Evolutionary conservation across 2,329 filamentous ascomycete species (phyloP).

Genomic region (Fonsecaea nubica): DNA sequence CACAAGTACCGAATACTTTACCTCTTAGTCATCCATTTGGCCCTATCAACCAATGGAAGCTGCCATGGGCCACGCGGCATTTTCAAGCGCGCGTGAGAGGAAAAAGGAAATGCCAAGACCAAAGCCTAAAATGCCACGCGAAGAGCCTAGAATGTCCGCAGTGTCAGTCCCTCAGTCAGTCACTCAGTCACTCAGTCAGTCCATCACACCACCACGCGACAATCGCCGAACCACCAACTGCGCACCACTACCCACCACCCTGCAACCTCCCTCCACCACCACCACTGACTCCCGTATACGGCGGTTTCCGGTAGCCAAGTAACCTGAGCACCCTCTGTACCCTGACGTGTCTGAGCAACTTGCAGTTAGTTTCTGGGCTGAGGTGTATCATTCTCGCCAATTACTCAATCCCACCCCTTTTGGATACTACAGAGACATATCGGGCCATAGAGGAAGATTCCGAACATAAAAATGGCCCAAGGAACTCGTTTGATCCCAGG

Average conservation of each 20-base stretch:
- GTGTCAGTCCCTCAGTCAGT: too few relatives aligned
- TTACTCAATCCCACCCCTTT: background rate
- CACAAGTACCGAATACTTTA: too few relatives aligned
- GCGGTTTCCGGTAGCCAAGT: constrained; percentile 13
- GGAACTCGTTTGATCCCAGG: background rate
- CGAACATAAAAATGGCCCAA: constrained; percentile 7
- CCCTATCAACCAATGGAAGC: too few relatives aligned
- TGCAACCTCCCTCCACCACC: background rate
- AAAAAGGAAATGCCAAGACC: background rate
- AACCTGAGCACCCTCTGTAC: too few relatives aligned
- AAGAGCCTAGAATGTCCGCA: too few relatives aligned
- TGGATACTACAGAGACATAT: constrained; percentile 8
- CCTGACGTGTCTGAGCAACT: background rate
- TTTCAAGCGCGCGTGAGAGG: background rate
- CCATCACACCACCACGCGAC: background rate
- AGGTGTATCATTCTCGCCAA: background rate
- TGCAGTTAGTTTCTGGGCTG: background rate
- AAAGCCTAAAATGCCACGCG: too few relatives aligned
- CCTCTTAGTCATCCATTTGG: too few relatives aligned
- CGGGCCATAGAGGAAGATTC: background rate
- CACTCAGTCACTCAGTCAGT: background rate
- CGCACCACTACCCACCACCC: too few relatives aligned
- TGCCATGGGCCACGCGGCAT: background rate
- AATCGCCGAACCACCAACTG: too few relatives aligned
- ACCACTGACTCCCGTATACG: background rate